Conservation (phyloP, 305 asterid genomes). For the Petunia hybrid region DNA sequence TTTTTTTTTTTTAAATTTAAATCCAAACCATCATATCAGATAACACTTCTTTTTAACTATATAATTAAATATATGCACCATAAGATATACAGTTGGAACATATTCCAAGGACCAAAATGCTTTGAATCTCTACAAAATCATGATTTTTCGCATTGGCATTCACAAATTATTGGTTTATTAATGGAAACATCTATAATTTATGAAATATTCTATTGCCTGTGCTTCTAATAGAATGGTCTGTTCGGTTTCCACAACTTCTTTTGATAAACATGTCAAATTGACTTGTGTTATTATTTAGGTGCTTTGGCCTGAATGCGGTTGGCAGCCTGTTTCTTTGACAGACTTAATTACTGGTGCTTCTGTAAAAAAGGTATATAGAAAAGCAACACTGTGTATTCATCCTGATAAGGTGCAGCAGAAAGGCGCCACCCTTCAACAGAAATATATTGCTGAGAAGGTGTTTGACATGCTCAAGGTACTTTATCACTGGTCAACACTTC, state of each 20-base stretch:
- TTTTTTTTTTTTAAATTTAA: too few relatives aligned
- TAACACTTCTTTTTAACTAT: background rate
- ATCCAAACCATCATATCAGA: background rate
- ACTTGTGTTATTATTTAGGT: conserved; percentile 32
- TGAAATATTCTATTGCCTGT: conserved; percentile 8
- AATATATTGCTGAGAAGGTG: conserved; percentile 44
- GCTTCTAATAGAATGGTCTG: conserved; percentile 21
- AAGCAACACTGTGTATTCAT: conserved; percentile 43
- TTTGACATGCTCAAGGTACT: conserved; percentile 45
- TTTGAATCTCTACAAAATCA: background rate
- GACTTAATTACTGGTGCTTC: conserved; percentile 44
- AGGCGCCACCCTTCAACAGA: conserved; percentile 44
- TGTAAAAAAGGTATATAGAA: conserved; percentile 42
- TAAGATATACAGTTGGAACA: background rate
- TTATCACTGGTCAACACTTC: background rate
- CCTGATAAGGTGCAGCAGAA: conserved; percentile 45
- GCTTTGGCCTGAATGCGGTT: conserved; percentile 45
- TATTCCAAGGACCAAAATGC: background rate
- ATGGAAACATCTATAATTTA: background rate
- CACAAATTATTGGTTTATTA: background rate
- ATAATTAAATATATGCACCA: conserved; percentile 18
- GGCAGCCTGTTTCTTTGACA: conserved; percentile 45
- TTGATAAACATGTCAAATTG: conserved; percentile 1
- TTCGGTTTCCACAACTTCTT: too few relatives aligned
- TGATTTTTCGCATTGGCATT: background rate